Evolutionary conservation across 2,329 filamentous ascomycete genomes (phyloP), one percentile per base, ranked within the genome.

Genomic region (Helotiales sp.): DNA sequence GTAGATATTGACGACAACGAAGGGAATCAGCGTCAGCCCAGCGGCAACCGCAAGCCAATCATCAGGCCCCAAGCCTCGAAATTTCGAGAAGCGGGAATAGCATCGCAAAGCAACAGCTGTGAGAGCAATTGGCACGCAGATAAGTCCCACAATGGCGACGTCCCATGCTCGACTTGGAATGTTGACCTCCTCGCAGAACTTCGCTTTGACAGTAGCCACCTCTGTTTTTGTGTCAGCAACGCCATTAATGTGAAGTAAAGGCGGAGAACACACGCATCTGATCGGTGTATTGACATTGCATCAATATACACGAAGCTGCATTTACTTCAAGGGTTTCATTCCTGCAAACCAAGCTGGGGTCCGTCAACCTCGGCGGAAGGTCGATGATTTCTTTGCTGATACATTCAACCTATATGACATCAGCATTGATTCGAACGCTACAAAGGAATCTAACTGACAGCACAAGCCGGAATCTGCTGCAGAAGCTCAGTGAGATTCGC

Each of bases 71-170:
- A 71, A 30, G 3, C 54, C 24, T 3, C 40, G 54, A 24, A 60
- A 24, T 11, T 69, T 58, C 2, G 58, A 50, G n/a, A 61, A 67
- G 20, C 70, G 67, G 15, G 70, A 71, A 30, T 69, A 73, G 8
- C 54, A 67, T 57, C 70, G 62, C 2, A 72, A 30, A 7, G 40
- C 64, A 17, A 73, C 65, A 0, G 67, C 64, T n/a, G 66, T 34
- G 8, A 72, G 22, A 30, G 70, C 60, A 2, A 72, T 26, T 0
- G 66, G 43, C 1, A 52, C 61, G 43, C 55, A 65, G 2, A 71
- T 37, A 2, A 69, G 26, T 2, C 47, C 65, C 7, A 63, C 50
- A 26, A 67, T 67, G n/a, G 32, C 47, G 6, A 71, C 40, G 10
- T 26, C 22, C 60, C 32, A 55, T 0, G 47, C 62, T 32, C 61